phyloP scores from a whole-genome alignment of 1,284 basidiomycete species.

The Clitocybe nebularis region DNA sequence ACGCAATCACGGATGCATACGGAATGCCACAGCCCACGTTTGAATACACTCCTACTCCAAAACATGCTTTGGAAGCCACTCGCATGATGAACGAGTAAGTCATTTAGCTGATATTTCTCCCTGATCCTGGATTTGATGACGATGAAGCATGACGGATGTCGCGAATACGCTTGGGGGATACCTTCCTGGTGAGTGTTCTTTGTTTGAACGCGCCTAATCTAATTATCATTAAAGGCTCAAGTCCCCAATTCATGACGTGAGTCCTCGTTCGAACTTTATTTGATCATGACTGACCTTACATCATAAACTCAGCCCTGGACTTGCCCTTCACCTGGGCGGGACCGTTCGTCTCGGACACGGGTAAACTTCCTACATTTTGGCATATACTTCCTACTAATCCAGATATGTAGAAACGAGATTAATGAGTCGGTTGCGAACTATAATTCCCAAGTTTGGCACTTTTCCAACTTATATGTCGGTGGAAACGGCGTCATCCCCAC shows the following conservation, averaged over 20 bases:
- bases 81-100: constrained; percentile 1
- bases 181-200: not conserved
- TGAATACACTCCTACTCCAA: not conserved
- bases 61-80: not conserved
- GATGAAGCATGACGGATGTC: constrained; percentile 1
- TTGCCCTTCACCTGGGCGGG: constrained; percentile 3
- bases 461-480: not conserved
- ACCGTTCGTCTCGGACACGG: constrained; percentile 1
- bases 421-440: not conserved
- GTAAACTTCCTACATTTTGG: not conserved
- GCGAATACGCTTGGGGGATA: constrained; percentile 1
- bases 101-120: not conserved
- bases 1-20: constrained; percentile 2
- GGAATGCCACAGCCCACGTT: constrained; percentile 4
- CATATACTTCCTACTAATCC: not conserved
- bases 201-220: not conserved
- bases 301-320: not conserved
- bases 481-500: constrained; percentile 3
- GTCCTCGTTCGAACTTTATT: not conserved
- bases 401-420: not conserved
- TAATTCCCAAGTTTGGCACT: constrained; percentile 2
- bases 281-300: not conserved
- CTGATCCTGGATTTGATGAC: not conserved
- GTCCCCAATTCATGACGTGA: constrained; percentile 4
- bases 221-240: not conserved